phyloP scores from a whole-genome alignment of 164 flowering plant genomes.

The Tetracentron sinense region DNA sequence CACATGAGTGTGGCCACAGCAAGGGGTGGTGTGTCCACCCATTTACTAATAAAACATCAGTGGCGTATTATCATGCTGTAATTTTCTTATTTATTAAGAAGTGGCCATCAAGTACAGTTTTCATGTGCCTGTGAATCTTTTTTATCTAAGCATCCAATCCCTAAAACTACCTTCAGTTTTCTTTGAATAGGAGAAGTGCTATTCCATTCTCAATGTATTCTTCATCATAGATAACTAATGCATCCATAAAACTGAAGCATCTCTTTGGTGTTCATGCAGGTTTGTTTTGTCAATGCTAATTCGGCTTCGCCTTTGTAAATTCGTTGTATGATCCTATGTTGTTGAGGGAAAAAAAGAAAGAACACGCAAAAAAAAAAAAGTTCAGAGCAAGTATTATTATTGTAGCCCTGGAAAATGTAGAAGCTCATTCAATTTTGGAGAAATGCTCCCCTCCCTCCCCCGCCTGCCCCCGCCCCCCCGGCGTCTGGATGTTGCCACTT shows the following conservation, averaged over 20 bases:
- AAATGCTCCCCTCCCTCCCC: no score
- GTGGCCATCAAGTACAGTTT: not conserved
- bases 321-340: conserved; percentile 3
- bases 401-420: no score
- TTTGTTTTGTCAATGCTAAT: conserved; percentile 61
- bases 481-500: no score
- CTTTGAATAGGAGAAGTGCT: no score
- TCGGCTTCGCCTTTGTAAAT: conserved; percentile 45
- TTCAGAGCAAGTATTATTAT: conserved; percentile 13
- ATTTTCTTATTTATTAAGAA: conserved; percentile 4
- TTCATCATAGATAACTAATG: no score
- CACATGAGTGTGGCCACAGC: conserved; percentile 8
- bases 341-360: not conserved
- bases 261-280: conserved; percentile 86
- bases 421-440: no score
- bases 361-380: not conserved
- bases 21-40: conserved; percentile 14
- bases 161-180: no score
- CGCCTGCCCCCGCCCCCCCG: no score
- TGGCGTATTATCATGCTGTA: no score
- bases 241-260: conserved; percentile 54
- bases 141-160: no score
- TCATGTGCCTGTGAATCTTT: no score
- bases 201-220: not conserved
- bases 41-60: not conserved